A percentile compares a stretch with the other conserved stretches of the same genome.
phyloP scores from a whole-genome alignment of 2,329 filamentous ascomycete species.

The Fusarium miscanthi region DNA sequence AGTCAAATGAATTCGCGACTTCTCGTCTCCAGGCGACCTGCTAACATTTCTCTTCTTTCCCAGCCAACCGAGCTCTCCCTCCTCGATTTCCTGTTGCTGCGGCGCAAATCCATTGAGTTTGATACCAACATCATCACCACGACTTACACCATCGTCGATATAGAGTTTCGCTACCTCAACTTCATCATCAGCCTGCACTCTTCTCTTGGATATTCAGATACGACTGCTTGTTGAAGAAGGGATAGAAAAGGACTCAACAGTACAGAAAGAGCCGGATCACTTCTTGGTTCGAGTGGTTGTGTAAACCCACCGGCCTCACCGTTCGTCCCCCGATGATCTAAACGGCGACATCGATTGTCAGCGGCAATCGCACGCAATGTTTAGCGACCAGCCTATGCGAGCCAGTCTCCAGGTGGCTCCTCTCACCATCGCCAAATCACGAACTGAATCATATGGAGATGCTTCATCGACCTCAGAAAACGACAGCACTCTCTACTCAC shows the following conservation, averaged over 20 bases:
- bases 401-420: conserved; percentile 72
- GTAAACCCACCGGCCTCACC: conserved; percentile 31
- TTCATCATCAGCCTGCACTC: conserved; percentile 1
- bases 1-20: conserved; percentile 30
- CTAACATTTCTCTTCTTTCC: conserved; percentile 35
- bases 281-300: conserved; percentile 38
- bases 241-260: background rate
- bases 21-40: conserved; percentile 23
- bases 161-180: conserved; percentile 4
- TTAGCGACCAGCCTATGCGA: conserved; percentile 59
- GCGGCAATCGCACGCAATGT: conserved; percentile 52
- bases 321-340: conserved; percentile 47
- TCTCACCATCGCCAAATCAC: conserved; percentile 62
- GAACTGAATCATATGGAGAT: conserved; percentile 44
- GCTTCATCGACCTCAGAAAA: conserved; percentile 46
- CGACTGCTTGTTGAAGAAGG: background rate
- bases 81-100: conserved; percentile 20
- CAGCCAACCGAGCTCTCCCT: conserved; percentile 35
- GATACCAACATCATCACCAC: conserved; percentile 10
- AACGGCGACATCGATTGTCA: conserved; percentile 36
- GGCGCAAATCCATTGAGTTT: conserved; percentile 23
- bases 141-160: conserved; percentile 35
- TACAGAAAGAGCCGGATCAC: conserved; percentile 25
- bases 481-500: conserved; percentile 56
- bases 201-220: conserved; percentile 40